Percentiles rank a stretch among this genome's conserved stretches.
phyloP scores from a whole-genome alignment of 108 stramenopile species.

The Parietichytrium sp. region DNA sequence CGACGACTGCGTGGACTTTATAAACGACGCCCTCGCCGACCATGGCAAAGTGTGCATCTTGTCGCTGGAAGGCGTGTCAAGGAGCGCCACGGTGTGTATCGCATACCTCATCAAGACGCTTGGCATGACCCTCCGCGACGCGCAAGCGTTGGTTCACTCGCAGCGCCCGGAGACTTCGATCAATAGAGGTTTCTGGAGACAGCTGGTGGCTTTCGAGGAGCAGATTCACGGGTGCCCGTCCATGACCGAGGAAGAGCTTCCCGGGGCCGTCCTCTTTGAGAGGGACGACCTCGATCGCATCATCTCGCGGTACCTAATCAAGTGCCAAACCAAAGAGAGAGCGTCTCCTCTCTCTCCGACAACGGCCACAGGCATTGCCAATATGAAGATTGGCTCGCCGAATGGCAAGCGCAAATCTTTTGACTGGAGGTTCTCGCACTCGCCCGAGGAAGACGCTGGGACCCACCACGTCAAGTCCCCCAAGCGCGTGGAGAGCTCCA shows the following conservation, averaged over 20 bases:
- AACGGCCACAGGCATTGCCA: not conserved
- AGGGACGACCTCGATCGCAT: constrained; percentile 28
- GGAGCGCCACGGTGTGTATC: not conserved
- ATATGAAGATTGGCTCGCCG: not conserved
- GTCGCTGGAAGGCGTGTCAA: constrained; percentile 8
- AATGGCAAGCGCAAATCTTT: not conserved
- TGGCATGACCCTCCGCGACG: not conserved
- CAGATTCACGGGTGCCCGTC: not conserved
- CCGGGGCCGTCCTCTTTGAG: constrained; percentile 16
- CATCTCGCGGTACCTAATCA: not conserved
- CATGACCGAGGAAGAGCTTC: constrained; percentile 30
- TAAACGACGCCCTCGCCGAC: not conserved
- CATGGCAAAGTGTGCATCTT: not conserved
- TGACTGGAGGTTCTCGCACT: not conserved
- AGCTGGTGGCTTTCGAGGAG: constrained; percentile 1
- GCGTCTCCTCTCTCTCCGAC: not conserved
- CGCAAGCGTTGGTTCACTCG: not conserved
- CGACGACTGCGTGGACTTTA: not conserved
- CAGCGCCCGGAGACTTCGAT: not conserved
- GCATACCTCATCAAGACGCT: not conserved
- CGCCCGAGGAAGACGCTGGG: not conserved
- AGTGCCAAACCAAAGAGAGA: not conserved
- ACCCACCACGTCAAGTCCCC: not conserved
- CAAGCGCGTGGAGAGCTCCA: no score
- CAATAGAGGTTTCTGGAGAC: constrained; percentile 35